Percentiles rank a stretch among this genome's conserved stretches.
phyloP scores from a whole-genome alignment of 768 basidiomycete species.

The Leccinum ochraceum region DNA sequence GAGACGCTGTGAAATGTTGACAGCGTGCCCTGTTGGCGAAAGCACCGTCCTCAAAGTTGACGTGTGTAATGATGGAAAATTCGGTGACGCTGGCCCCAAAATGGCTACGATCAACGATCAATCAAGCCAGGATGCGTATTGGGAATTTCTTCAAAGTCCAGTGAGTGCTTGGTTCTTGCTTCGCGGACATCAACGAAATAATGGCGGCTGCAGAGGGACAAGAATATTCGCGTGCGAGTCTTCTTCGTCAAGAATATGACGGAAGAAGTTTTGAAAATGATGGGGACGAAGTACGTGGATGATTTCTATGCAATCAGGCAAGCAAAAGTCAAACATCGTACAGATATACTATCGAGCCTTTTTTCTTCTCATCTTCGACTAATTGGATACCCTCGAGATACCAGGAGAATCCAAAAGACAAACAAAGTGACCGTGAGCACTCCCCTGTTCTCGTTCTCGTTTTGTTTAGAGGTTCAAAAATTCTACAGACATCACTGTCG shows the following conservation, averaged over 20 bases:
- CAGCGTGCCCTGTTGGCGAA: constrained; percentile 13
- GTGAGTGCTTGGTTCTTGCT: constrained; percentile 31
- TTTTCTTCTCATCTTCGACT: constrained; percentile 63
- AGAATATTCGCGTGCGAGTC: constrained; percentile 44
- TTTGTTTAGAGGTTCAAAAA: neutral
- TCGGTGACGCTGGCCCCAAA: neutral
- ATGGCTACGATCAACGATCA: constrained; percentile 4
- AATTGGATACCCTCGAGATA: constrained; percentile 72
- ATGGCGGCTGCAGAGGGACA: constrained; percentile 28
- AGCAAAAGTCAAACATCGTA: neutral
- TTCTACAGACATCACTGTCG: constrained; percentile 53
- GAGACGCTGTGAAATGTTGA: constrained; percentile 33
- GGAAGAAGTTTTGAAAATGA: constrained; percentile 53
- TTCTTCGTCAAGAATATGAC: constrained; percentile 53
- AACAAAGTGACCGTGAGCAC: constrained; percentile 53
- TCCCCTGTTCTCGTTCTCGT: constrained; percentile 27
- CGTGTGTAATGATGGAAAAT: constrained; percentile 14
- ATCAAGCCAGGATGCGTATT: constrained; percentile 32
- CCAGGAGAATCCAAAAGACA: constrained; percentile 45
- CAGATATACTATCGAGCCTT: constrained; percentile 59
- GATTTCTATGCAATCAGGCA: neutral
- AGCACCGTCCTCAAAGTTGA: constrained; percentile 29
- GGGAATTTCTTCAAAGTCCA: constrained; percentile 31
- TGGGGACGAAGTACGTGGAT: constrained; percentile 50
- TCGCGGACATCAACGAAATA: neutral